These are phyloP conservation scores for Notholithocarpus densiflorus DNA, from an alignment of 306 rosid species.

Conservation along the genomic window DNA sequence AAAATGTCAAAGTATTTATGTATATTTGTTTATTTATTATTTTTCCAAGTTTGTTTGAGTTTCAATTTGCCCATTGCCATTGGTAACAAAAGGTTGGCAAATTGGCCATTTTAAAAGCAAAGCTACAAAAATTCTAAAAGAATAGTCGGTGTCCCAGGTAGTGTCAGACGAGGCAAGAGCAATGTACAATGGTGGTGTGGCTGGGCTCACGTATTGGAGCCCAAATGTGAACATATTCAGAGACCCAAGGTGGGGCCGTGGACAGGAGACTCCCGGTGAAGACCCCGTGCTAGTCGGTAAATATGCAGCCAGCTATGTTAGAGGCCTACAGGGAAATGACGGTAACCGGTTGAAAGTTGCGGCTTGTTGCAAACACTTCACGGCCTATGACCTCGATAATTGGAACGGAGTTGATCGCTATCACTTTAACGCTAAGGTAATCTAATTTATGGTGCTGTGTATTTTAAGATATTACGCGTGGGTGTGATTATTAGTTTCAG, in stretches of 20 bases:
- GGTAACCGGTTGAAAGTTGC: constrained; percentile 73
- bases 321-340: constrained; percentile 73
- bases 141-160: constrained; percentile 38
- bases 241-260: constrained; percentile 97
- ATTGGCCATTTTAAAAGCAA: neutral
- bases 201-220: constrained; percentile 88
- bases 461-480: constrained; percentile 1
- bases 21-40: too few relatives aligned
- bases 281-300: constrained; percentile 73
- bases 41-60: too few relatives aligned
- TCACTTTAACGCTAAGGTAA: constrained; percentile 87
- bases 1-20: too few relatives aligned
- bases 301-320: constrained; percentile 73
- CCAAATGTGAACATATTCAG: constrained; percentile 84
- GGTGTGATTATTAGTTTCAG: constrained; percentile 1
- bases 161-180: constrained; percentile 97
- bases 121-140: neutral
- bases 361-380: constrained; percentile 88
- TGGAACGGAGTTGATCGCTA: constrained; percentile 92
- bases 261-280: constrained; percentile 98
- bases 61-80: constrained; percentile 23
- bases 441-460: neutral
- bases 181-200: constrained; percentile 82
- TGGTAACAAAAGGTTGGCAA: neutral
- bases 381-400: constrained; percentile 82